Evolutionary conservation across 2,329 filamentous ascomycete genomes (phyloP), one percentile per base, ranked within the genome.

Genomic region (Taxawa tesnikishii): DNA sequence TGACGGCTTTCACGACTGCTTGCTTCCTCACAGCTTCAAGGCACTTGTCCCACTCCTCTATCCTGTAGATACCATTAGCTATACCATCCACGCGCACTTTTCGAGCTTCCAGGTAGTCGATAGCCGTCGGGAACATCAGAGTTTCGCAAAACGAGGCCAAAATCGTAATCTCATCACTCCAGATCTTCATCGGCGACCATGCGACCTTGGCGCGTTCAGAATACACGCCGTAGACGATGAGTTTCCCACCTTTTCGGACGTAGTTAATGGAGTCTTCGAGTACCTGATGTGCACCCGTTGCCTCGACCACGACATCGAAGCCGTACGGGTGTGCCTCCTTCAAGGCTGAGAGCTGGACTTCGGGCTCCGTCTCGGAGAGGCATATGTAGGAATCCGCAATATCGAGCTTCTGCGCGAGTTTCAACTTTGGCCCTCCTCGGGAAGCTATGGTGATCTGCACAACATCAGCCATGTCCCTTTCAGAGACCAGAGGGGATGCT

Each of bases 181-280:
- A 82, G 46, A 84, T 83, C 61, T 78, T 79, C 51, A 68, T 65
- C n/a, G 79, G 79, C 4, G 74, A 63, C 75, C 77, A 81, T 3
- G 68, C 64, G 17, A 83, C 75, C 29, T 68, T 67, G 34, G 70
- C 75, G 16, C 67, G 56, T 40, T 63, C 69, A 41, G 69, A 60
- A 51, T 83, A 83, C 15, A 83, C 79, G 29, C 75, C 78, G 42
- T 82, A 83, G 38, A 79, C 75, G 26, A 82, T 73, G 18, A 83
- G 61, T 51, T 78, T 82, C 34, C 79, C 78, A 26, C 78, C 78
- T 31, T 77, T 68, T 28, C 75, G 73, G 43, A 79, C 74, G 50
- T 79, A 83, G 56, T 81, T 65, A 53, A 83, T 79, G 16, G 75
- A 64, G 45, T 77, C 70, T 49, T 83, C 77, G 3, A 83, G 66